Evolutionary conservation across 192 early-diverging fungal species (phyloP), one percentile per base, ranked within the genome.

Genomic region (Gonapodya prolifera): DNA sequence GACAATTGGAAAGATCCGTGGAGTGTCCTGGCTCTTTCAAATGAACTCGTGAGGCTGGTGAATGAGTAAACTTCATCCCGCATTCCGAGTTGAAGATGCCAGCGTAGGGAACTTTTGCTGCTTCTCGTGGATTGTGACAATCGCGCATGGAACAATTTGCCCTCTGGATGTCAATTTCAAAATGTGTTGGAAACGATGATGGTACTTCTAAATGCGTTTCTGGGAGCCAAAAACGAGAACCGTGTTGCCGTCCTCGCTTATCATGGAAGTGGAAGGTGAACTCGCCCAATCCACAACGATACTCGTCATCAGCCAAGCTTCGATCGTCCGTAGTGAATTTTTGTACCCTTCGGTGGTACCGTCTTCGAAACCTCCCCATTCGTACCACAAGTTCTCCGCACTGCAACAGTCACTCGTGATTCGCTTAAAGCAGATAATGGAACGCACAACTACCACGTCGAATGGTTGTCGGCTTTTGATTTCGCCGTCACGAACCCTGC

Each of bases 181-280:
- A 61, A 8, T 8, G 23, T 61, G 8, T 61, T 97, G 18, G 88
- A 91, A 71, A 94, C 96, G 75, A 85, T 92, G 34, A 76, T 95
- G 31, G 85, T 94, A 2, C 96, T 97, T 75, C 88, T 98, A 73
- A 97, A 98, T 82, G 97, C 95, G 2, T 94, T 95, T 82, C 82
- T 98, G 77, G 93, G 94, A 17, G 86, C 95, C 29, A 91, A 93
- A 35, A 91, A 94, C 69, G 93, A 96, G 76, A 97, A 95, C 80
- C 84, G 87, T 75, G 83, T 98, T n/a, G 94, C 91, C 0, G 90
- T 96, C 0, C 89, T 98, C 18, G 95, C 93, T 0, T 75, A 81
- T 34, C 80, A 80, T 76, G 33, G 35, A 32, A 33, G 82, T 35
- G 33, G 75, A 35, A 85, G 83, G 77, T 84, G 30, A 80, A 1